Conservation (phyloP, 148 eudicot genomes). For the Rhododendron williamsianum region DNA sequence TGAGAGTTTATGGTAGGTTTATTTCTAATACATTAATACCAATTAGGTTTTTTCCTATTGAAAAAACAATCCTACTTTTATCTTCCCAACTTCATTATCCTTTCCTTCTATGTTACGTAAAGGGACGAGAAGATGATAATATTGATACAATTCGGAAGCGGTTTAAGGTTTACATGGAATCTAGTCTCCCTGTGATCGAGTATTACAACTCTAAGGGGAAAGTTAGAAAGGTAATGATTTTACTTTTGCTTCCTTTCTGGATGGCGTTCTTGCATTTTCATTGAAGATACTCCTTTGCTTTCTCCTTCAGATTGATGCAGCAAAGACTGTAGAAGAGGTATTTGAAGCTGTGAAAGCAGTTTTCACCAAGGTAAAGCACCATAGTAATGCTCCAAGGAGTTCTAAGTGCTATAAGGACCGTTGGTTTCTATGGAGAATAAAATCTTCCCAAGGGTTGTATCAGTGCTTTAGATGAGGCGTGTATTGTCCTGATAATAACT, state of each 20-base stretch:
- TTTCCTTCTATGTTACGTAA: not conserved
- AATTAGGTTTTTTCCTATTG: not conserved
- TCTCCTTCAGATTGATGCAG: conserved; percentile 59
- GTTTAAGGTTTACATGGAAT: conserved; percentile 57
- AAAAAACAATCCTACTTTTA: not conserved
- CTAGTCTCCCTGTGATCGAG: conserved; percentile 63
- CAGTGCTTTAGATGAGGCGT: not conserved
- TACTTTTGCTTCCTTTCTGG: not conserved
- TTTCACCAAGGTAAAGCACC: conserved; percentile 49
- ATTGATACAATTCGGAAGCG: conserved; percentile 58
- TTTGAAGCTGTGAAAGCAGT: conserved; percentile 63
- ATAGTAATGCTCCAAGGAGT: not conserved
- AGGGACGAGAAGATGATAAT: conserved; percentile 69
- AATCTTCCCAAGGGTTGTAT: not conserved
- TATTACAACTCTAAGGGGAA: conserved; percentile 55
- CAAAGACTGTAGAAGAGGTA: conserved; percentile 56
- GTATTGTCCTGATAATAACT: not conserved
- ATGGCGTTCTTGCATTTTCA: not conserved
- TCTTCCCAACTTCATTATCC: not conserved
- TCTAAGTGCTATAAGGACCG: not conserved
- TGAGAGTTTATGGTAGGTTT: not conserved
- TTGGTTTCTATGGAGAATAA: conserved; percentile 15
- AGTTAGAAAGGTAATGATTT: conserved; percentile 52
- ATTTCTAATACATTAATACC: not conserved
- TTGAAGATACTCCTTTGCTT: not conserved